Evolutionary conservation across 176 grass and related monocot species (phyloP).

Genomic region (Oryza punctata): DNA sequence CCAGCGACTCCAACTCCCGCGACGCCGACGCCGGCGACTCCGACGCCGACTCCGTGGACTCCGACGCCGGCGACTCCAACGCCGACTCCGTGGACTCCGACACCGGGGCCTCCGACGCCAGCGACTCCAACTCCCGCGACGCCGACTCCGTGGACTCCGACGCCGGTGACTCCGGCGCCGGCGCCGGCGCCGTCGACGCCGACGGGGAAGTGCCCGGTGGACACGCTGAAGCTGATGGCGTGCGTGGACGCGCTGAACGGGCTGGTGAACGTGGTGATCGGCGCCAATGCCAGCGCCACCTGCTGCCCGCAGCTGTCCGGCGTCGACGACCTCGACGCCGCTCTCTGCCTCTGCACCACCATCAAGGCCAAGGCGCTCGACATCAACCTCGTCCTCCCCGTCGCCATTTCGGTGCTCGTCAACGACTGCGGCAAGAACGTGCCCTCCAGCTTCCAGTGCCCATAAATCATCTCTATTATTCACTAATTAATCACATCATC

Average conservation of each 20-base stretch:
- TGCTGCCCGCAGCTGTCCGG: conserved; percentile 79
- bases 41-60: too few species aligned
- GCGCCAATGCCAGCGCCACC: conserved; percentile 20
- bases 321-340: conserved; percentile 75
- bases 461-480: conserved; percentile 4
- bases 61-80: too few species aligned
- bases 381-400: conserved; percentile 55
- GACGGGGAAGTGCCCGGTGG: conserved; percentile 63
- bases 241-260: conserved; percentile 78
- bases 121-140: background rate
- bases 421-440: conserved; percentile 77
- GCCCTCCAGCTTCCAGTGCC: conserved; percentile 64
- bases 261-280: conserved; percentile 48
- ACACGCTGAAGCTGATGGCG: conserved; percentile 76
- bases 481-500: background rate
- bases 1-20: too few species aligned
- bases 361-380: conserved; percentile 68
- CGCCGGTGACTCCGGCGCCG: too few species aligned
- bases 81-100: too few species aligned
- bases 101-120: background rate
- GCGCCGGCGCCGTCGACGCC: conserved; percentile 1
- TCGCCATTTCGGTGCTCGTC: conserved; percentile 77
- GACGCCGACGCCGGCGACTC: too few species aligned
- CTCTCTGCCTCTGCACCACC: conserved; percentile 85
- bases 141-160: too few species aligned